phyloP scores from a whole-genome alignment of 192 early-diverging fungal species.

The Podila verticillata region DNA sequence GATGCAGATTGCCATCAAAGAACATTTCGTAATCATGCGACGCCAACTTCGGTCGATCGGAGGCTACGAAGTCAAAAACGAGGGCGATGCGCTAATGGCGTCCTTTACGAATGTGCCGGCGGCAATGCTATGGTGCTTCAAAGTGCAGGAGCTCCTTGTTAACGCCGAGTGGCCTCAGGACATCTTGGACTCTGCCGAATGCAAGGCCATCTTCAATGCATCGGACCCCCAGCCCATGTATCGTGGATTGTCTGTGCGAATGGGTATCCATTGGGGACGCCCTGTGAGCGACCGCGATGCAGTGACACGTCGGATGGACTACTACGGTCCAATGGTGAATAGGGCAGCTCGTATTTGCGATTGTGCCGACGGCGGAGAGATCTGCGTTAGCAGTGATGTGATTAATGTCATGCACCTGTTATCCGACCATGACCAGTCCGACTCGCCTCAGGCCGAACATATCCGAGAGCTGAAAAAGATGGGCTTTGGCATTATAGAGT shows the following conservation, averaged over 20 bases:
- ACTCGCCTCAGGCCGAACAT: slow-evolving; percentile 32
- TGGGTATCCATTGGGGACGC: slow-evolving; percentile 92
- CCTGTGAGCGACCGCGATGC: slow-evolving; percentile 91
- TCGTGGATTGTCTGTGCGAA: slow-evolving; percentile 88
- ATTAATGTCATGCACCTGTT: slow-evolving; percentile 39
- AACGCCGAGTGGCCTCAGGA: slow-evolving; percentile 89
- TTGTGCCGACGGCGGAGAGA: slow-evolving; percentile 90
- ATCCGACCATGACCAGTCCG: slow-evolving; percentile 23
- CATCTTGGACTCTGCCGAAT: slow-evolving; percentile 81
- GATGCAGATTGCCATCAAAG: slow-evolving; percentile 89
- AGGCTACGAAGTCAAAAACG: slow-evolving; percentile 96
- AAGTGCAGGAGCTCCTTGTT: slow-evolving; percentile 83
- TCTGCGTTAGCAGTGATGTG: slow-evolving; percentile 89
- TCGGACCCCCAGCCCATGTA: slow-evolving; percentile 72
- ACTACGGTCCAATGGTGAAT: slow-evolving; percentile 95
- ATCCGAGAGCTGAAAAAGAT: slow-evolving; percentile 68
- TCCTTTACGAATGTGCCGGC: slow-evolving; percentile 83
- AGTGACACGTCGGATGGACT: slow-evolving; percentile 93
- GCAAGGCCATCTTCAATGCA: slow-evolving; percentile 74
- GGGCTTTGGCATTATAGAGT: slow-evolving; percentile 73
- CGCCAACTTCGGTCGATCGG: slow-evolving; percentile 81
- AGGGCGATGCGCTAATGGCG: slow-evolving; percentile 96
- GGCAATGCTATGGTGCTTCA: slow-evolving; percentile 89
- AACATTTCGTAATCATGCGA: slow-evolving; percentile 86
- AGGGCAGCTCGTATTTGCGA: slow-evolving; percentile 84